Evolutionary conservation across 2,329 filamentous ascomycete species (phyloP), one percentile per base, ranked within the genome.

Genomic region (Rhinocladiella similis): DNA sequence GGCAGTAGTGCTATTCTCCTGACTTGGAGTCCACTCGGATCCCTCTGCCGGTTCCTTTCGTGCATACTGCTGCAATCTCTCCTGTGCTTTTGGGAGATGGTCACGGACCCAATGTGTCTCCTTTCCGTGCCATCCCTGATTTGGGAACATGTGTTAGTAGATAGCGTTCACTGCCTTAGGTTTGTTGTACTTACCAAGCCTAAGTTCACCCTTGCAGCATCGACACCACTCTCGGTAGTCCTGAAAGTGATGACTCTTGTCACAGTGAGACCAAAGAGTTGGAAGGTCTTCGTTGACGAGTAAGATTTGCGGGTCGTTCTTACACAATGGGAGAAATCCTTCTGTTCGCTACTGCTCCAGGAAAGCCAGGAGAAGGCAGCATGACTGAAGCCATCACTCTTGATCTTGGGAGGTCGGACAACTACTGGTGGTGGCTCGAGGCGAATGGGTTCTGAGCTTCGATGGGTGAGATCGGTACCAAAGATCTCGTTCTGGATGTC

Each of bases 391-490:
- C 54, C 29, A n/a, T 53, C 49, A 13, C 13, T 47, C 18, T 49
- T 53, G 49, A 56, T 45, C 38, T 53, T 56, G 19, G 54, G 54
- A 20, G 54, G 54, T 13, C 54, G 19, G n/a, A 53, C 39, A 16
- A 56, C 54, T 5, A 56, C 54, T n/a, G 54, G 54, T 9, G 54
- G 54, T 19, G 54, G 49, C 45, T 56, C 54, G 6, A 56, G 45
- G 19, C 27, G 36, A 36, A 56, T 53, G 14, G 54, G 46, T 35
- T 6, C 18, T 16, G 38, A 41, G 38, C 14, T 19, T 16, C 18
- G 38, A 18, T 41, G 38, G 18, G n/a, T 41, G n/a, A 41, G 14
- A 16, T 16, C 38, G 29, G 6, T 10, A 33, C 29, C 29, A 12
- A 33, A 33, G 10, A 33, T 33, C 29, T 33, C 29, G 10, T 33